These are phyloP conservation scores for Boletus sp. DNA, from an alignment of 768 basidiomycete genomes.

Conservation along the genomic window DNA sequence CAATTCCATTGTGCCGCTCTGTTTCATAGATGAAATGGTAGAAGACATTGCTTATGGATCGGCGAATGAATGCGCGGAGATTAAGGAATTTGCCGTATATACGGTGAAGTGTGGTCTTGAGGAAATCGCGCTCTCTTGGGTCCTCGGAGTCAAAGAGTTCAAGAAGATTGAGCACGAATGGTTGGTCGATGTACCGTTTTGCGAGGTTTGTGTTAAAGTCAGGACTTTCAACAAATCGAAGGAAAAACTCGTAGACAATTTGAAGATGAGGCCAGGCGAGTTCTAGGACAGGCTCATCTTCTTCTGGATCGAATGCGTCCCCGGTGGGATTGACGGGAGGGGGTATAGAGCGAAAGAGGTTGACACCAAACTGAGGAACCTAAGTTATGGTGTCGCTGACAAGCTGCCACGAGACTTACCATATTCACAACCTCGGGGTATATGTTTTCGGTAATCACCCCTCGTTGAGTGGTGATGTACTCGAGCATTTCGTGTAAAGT, in stretches of 20 bases:
- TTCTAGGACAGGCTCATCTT: slow-evolving; percentile 98
- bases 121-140: slow-evolving; percentile 96
- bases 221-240: slow-evolving; percentile 94
- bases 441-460: slow-evolving; percentile 93
- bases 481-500: slow-evolving; percentile 98
- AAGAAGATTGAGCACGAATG: slow-evolving; percentile 92
- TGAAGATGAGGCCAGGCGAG: slow-evolving; percentile 99
- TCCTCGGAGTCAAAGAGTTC: slow-evolving; percentile 99
- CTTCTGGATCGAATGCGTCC: slow-evolving; percentile 98
- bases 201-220: slow-evolving; percentile 99
- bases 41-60: slow-evolving; percentile 99
- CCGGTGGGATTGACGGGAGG: slow-evolving; percentile 98
- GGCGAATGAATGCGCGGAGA: slow-evolving; percentile 95
- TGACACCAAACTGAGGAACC: slow-evolving; percentile 80
- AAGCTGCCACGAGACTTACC: slow-evolving; percentile 50
- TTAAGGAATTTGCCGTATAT: slow-evolving; percentile 99
- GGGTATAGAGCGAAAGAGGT: slow-evolving; percentile 99
- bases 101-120: slow-evolving; percentile 97
- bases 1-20: slow-evolving; percentile 98
- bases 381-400: slow-evolving; percentile 5
- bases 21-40: slow-evolving; percentile 99
- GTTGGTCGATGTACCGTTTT: slow-evolving; percentile 95
- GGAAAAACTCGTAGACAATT: slow-evolving; percentile 99
- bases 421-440: slow-evolving; percentile 99
- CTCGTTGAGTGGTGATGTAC: slow-evolving; percentile 95